Conservation (phyloP, 2,329 filamentous ascomycete genomes). For the Fusarium torreyae region DNA sequence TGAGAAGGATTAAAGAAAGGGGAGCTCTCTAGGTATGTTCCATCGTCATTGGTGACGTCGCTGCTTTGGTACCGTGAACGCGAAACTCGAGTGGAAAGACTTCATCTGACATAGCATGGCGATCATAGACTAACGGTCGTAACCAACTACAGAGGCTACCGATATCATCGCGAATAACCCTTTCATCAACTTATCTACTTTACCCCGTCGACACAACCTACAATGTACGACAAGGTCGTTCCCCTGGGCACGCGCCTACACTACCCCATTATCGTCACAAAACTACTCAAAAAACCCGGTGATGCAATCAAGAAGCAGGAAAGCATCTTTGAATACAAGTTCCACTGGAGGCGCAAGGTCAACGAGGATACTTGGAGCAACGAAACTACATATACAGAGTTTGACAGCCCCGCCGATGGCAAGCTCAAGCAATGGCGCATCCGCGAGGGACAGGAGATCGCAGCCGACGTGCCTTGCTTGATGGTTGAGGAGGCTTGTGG, state of each 20-base stretch:
- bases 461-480: conserved; percentile 71
- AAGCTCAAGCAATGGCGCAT: conserved; percentile 84
- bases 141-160: conserved; percentile 19
- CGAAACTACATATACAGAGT: conserved; percentile 80
- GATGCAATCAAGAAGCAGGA: conserved; percentile 83
- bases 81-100: conserved; percentile 6
- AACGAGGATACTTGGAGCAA: conserved; percentile 75
- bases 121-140: conserved; percentile 28
- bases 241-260: conserved; percentile 76
- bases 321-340: conserved; percentile 88
- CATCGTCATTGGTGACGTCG: conserved; percentile 8
- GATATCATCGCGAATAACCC: conserved; percentile 14
- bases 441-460: conserved; percentile 74
- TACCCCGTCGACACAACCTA: conserved; percentile 23
- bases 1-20: conserved; percentile 53
- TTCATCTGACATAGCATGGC: neutral
- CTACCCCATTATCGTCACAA: conserved; percentile 94
- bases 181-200: conserved; percentile 6
- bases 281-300: conserved; percentile 82
- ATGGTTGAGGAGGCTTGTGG: conserved; percentile 92
- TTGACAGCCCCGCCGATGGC: conserved; percentile 88
- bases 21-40: conserved; percentile 50
- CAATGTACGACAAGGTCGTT: conserved; percentile 61
- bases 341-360: conserved; percentile 83
- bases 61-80: conserved; percentile 16